Evolutionary conservation across 2,329 filamentous ascomycete genomes (phyloP).

Genomic region (Aspergillus sp.): DNA sequence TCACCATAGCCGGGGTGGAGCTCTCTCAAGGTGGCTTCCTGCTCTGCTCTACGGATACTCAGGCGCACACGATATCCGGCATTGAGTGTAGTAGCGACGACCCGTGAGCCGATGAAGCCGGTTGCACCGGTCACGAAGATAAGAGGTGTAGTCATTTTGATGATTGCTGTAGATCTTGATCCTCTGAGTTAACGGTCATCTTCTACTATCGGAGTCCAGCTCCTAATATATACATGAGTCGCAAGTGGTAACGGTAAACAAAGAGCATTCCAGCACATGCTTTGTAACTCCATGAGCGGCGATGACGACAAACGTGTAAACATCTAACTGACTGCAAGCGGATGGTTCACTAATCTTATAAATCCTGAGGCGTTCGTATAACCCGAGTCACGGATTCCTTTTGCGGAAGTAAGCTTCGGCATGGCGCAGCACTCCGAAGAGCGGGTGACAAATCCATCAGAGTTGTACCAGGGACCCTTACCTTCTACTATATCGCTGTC

Average conservation of each 20-base stretch:
- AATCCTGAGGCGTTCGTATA: neutral
- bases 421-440: neutral
- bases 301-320: neutral
- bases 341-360: neutral
- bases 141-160: neutral
- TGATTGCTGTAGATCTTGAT: no score
- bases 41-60: conserved; percentile 17
- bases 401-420: neutral
- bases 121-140: conserved; percentile 27
- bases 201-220: neutral
- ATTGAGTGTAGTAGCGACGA: conserved; percentile 14
- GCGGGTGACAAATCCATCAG: neutral
- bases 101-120: conserved; percentile 26
- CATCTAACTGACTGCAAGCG: neutral
- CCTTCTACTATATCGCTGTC: no score
- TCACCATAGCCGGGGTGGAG: conserved; percentile 11
- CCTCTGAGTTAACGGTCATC: neutral
- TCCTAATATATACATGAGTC: neutral
- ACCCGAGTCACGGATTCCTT: neutral
- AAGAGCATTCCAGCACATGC: neutral
- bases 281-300: neutral
- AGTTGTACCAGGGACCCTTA: no score
- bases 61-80: conserved; percentile 23
- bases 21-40: conserved; percentile 13
- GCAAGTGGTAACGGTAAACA: neutral